These are phyloP conservation scores for Pulveroboletus ravenelii DNA, from an alignment of 768 basidiomycete genomes.

Conservation along the genomic window DNA sequence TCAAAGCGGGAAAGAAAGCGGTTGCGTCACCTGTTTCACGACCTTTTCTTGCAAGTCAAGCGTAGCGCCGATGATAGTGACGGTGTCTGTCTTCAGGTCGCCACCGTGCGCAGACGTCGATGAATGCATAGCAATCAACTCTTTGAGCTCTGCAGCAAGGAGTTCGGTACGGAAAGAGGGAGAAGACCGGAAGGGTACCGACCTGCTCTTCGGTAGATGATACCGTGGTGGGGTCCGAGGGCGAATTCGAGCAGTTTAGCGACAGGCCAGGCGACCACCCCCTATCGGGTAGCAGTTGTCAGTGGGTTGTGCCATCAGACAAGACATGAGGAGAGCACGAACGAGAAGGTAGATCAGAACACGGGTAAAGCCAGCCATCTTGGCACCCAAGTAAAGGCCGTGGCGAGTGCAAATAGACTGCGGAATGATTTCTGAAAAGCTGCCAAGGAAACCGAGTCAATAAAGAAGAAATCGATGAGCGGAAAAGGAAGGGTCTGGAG, in stretches of 20 bases:
- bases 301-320: not conserved
- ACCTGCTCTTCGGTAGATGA: slow-evolving; percentile 80
- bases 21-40: slow-evolving; percentile 49
- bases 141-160: slow-evolving; percentile 61
- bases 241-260: slow-evolving; percentile 76
- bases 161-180: not conserved
- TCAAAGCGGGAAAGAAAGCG: not conserved
- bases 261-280: slow-evolving; percentile 77
- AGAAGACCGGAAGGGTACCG: not conserved
- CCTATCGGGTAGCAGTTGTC: slow-evolving; percentile 35
- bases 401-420: slow-evolving; percentile 90
- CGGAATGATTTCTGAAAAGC: slow-evolving; percentile 89
- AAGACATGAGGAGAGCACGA: not conserved
- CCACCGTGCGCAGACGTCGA: slow-evolving; percentile 70
- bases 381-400: slow-evolving; percentile 84
- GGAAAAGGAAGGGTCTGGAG: too few relatives aligned
- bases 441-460: slow-evolving; percentile 27
- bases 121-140: slow-evolving; percentile 86
- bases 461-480: too few relatives aligned
- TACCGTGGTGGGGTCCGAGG: slow-evolving; percentile 82
- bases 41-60: slow-evolving; percentile 87
- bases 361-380: slow-evolving; percentile 71
- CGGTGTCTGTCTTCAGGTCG: slow-evolving; percentile 81
- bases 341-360: slow-evolving; percentile 68
- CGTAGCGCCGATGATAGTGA: slow-evolving; percentile 85